Conservation (phyloP, 1,284 basidiomycete genomes). For the Cryptococcus sp. region DNA sequence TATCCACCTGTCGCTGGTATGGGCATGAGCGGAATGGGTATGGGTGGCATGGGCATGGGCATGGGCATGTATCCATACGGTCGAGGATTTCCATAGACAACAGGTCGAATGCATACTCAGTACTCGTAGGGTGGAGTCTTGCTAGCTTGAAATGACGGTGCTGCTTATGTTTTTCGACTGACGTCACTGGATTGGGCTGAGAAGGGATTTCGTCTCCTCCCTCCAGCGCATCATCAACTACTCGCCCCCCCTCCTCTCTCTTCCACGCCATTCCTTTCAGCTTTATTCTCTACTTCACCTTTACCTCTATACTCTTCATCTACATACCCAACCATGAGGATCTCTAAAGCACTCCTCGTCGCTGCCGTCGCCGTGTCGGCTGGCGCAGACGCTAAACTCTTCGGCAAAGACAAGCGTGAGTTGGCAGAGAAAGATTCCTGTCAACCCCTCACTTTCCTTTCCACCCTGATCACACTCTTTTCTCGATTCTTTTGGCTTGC, state of each 20-base stretch:
- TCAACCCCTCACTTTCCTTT: background rate
- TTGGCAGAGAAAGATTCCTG: constrained; percentile 1
- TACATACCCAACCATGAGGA: constrained; percentile 18
- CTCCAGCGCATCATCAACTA: background rate
- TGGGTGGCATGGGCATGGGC: constrained; percentile 24
- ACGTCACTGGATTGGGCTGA: background rate
- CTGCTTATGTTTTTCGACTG: background rate
- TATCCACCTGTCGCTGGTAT: constrained; percentile 8
- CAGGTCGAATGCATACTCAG: too few relatives aligned
- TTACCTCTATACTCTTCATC: background rate
- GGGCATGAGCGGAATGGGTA: constrained; percentile 16
- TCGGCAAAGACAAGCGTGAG: constrained; percentile 42
- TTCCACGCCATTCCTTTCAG: background rate
- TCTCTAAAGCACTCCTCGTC: constrained; percentile 24
- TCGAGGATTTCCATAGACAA: too few relatives aligned
- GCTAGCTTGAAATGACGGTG: too few relatives aligned
- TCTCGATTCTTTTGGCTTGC: too few relatives aligned
- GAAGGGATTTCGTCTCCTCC: background rate
- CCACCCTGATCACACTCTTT: constrained; percentile 1
- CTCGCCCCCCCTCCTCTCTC: background rate
- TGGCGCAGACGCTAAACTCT: constrained; percentile 37
- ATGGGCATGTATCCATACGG: constrained; percentile 14
- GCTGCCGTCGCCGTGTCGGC: constrained; percentile 25
- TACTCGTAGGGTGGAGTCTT: too few relatives aligned
- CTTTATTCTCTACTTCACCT: background rate